Evolutionary conservation across 495 filamentous ascomycete genomes (phyloP).

Genomic region (Sporormia fimetaria): DNA sequence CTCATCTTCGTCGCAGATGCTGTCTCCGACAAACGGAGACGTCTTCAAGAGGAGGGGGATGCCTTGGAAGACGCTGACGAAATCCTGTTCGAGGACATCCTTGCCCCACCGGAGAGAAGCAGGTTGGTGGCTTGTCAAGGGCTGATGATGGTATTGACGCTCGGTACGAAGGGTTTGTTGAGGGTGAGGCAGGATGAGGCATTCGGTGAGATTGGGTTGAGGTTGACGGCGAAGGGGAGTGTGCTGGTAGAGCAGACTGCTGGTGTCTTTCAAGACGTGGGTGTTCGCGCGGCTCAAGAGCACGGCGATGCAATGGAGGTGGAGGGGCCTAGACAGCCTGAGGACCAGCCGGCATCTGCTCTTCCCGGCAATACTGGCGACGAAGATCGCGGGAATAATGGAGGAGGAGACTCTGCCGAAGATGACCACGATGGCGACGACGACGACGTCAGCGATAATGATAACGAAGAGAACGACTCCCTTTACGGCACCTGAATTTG

Average conservation of each 20-base stretch:
- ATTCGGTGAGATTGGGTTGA: slow-evolving; percentile 33
- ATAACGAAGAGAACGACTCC: too few species aligned
- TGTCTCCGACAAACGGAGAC: slow-evolving; percentile 28
- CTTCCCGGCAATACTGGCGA: too few species aligned
- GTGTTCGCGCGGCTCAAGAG: background rate
- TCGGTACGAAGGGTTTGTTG: slow-evolving; percentile 54
- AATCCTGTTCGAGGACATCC: slow-evolving; percentile 50
- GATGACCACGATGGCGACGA: too few species aligned
- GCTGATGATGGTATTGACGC: slow-evolving; percentile 58
- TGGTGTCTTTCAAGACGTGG: too few species aligned
- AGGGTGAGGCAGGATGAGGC: slow-evolving; percentile 42
- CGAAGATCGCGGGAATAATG: too few species aligned
- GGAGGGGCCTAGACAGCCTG: too few species aligned
- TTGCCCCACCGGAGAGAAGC: slow-evolving; percentile 44
- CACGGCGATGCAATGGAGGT: background rate
- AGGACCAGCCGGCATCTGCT: too few species aligned
- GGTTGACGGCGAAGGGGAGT: slow-evolving; percentile 12
- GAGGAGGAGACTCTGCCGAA: too few species aligned
- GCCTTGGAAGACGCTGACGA: slow-evolving; percentile 29
- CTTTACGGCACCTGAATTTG: too few species aligned
- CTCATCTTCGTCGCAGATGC: slow-evolving; percentile 44
- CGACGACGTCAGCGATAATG: too few species aligned
- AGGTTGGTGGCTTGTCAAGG: slow-evolving; percentile 57
- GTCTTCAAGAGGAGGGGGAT: slow-evolving; percentile 32
- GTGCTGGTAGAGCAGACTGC: background rate